Evolutionary conservation across 352 stramenopile species (phyloP), one percentile per base, ranked within the genome.

Genomic region (Pythium volutum): DNA sequence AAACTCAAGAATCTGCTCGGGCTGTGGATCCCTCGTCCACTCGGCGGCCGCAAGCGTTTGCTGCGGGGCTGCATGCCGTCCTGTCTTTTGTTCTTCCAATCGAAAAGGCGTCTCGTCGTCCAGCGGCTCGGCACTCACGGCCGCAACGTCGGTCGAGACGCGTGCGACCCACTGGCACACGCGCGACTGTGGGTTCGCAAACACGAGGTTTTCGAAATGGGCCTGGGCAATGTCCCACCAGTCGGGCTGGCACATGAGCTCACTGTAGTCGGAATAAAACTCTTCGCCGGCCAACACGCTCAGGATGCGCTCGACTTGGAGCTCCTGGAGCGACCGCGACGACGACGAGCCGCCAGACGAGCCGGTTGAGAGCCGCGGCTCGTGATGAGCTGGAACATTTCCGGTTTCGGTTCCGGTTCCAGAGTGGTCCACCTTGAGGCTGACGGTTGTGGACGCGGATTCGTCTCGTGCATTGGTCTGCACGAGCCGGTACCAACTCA

Each of bases 171-270:
- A 86, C 63, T 90, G 85, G 20, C 76, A 87, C 12, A 93, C 77
- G 9, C 83, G 76, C 16, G 78, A 87, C 20, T 90, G 81, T 9
- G 74, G 64, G 12, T 70, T 73, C 36, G 83, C 81, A 41, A 95
- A 93, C 8, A 95, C 76, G 15, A 95, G 66, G 48, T 92, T 95
- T 62, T 95, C 85, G 64, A 95, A 95, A 53, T 95, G 82, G 12
- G 85, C 85, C 66, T 93, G 85, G 0, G 84, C 83, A 48, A 92
- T 81, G 34, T 88, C 81, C 85, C 85, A 93, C 85, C 85, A 95
- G 36, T 93, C 78, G 12, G 76, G 53, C 57, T 71, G 65, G 41
- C 77, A 88, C 83, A 95, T 95, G 15, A 89, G 59, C 59, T 92
- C 77, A 54, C 77, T 89, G 34, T 86, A 93, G 52, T 91, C 85